phyloP scores from a whole-genome alignment of 371 early-diverging fungal species.

The Apophysomyces sp. region DNA sequence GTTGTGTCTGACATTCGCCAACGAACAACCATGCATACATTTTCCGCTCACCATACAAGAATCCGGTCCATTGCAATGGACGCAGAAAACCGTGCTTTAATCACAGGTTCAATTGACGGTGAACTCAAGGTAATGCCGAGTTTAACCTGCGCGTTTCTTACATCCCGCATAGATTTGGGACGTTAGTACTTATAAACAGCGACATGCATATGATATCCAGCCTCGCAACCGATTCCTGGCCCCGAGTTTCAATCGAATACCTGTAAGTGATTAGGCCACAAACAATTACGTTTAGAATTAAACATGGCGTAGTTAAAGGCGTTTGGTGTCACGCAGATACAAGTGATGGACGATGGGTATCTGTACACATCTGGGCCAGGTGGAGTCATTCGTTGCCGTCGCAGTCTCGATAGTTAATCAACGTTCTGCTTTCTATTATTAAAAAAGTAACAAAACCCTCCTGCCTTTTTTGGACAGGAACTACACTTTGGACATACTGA shows the following conservation, averaged over 20 bases:
- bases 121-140: constrained; percentile 49
- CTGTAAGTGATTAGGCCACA: no score
- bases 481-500: no score
- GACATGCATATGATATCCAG: constrained; percentile 49
- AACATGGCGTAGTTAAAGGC: constrained; percentile 38
- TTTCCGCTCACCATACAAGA: constrained; percentile 68
- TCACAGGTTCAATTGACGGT: constrained; percentile 66
- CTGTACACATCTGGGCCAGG: constrained; percentile 49
- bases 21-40: constrained; percentile 63
- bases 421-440: no score
- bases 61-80: constrained; percentile 73
- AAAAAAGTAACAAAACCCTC: no score
- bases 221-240: constrained; percentile 60
- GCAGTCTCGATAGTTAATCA: background rate
- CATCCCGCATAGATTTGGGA: constrained; percentile 61
- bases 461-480: no score
- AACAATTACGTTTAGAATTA: background rate
- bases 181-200: constrained; percentile 55
- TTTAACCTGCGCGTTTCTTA: background rate
- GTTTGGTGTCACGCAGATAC: constrained; percentile 52
- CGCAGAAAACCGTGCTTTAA: constrained; percentile 48
- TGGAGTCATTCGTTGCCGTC: constrained; percentile 37
- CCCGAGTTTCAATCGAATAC: constrained; percentile 57
- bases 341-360: constrained; percentile 22
- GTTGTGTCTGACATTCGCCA: constrained; percentile 80